Evolutionary conservation across 116 monocot species (phyloP), one percentile per base, ranked within the genome.

Genomic region (Phalaenopsis hybrid): DNA sequence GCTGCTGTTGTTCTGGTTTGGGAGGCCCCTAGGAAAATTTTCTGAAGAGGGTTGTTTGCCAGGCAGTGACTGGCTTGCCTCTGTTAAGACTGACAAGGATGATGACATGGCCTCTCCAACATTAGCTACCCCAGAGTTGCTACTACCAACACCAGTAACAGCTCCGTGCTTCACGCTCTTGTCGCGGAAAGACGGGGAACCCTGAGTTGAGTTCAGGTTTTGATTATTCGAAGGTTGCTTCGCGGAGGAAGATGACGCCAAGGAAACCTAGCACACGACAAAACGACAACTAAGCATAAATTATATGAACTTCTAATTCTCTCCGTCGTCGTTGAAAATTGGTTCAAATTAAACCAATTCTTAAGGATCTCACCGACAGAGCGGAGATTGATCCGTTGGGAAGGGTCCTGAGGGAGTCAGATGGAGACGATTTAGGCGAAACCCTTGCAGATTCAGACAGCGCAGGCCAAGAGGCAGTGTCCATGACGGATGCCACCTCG

Each of bases 401-500:
- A 18, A 87, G 76, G 41, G 68, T 76, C 68, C 76, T 85, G n/a
- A 81, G 43, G 9, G 89, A 84, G 21, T 89, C 88, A 44, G 86
- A 80, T 10, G 90, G 85, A 10, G 86, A 73, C 44, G 84, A 82
- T 79, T 89, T 87, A 6, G 80, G 78, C 20, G 87, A 84, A 34
- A 88, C 52, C 88, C 77, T 93, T 70, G 92, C 44, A 41, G 88
- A 63, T 67, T 85, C 88, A 17, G 88, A 85, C 28, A 90, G 88
- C 13, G 90, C 86, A 8, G 92, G 89, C 92, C 90, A 92, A 59
- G 85, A 86, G 17, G 55, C 78, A 6, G 89, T 82, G 21, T 82
- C 87, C 87, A 92, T 88, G 79, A 89, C 85, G 49, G 86, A 84
- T n/a, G 83, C 83, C 8, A 69, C 52, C 87, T 87, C 87, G 50